Evolutionary conservation across 2,329 filamentous ascomycete genomes (phyloP), one percentile per base, ranked within the genome.

Genomic region (Monilinia aucupariae): DNA sequence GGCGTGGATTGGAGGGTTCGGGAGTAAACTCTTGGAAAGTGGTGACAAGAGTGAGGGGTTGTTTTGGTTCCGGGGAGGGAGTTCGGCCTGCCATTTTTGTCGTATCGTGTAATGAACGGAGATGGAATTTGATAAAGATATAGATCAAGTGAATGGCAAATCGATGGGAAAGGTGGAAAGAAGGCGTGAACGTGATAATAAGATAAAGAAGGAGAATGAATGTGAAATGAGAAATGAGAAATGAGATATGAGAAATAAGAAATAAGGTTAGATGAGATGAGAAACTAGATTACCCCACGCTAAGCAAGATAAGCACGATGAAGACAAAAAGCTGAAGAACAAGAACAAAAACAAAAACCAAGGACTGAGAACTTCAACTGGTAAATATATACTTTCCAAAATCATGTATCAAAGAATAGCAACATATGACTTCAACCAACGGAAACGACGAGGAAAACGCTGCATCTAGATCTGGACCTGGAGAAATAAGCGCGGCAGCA

Each of bases 41-140:
- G 6, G 43, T 63, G 34, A 52, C 17, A 30, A 43, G 12, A 5
- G 43, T 63, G 20, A 52, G 47, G 22, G 55, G 37, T 6, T 59
- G 39, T 43, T 63, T 59, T 30, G 41, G 22, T 48, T 58, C 54
- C 6, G 54, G 54, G 15, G 54, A 58, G 43, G 54, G 54, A 34
- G 54, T 47, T 37, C 8, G 48, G 9, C 37, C 55, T 39, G 61
- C 54, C 61, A 62, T 62, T 34, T 62, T 62, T 32, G 60, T n/a
- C n/a, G n/a, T n/a, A n/a, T 27, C 22, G n/a, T 10, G 30, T 25
- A 25, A 30, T 30, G 49, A 25, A 49, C 13, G 25, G 22, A 25
- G 22, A 27, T 9, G 9, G 20, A 9, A 20, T 3, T 20, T 43
- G 20, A n/a, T 10, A 45, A 10, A 39, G 10, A 39, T 39, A 39